These are phyloP conservation scores for Boletus semigastroideus DNA, from an alignment of 1,284 basidiomycete species.

Conservation along the genomic window DNA sequence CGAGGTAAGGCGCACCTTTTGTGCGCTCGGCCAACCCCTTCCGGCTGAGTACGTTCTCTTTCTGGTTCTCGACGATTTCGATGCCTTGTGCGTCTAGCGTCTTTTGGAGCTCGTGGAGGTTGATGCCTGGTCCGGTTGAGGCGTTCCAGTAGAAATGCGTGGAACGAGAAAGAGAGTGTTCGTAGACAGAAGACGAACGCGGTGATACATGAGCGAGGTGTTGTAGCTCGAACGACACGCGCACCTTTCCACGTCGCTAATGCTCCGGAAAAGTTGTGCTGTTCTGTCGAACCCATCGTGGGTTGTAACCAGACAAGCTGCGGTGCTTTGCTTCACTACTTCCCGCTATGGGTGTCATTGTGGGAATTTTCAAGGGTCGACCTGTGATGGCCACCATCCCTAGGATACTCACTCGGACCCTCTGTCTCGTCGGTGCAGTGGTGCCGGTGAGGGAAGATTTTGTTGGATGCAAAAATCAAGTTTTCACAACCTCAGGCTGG, in stretches of 20 bases:
- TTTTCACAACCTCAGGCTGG: too few species aligned
- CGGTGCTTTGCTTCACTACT: too few species aligned
- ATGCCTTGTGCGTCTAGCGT: constrained; percentile 87
- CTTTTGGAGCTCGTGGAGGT: constrained; percentile 89
- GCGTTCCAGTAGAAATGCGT: background rate
- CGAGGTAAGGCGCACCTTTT: constrained; percentile 56
- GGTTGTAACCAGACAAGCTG: too few species aligned
- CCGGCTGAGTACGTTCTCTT: constrained; percentile 91
- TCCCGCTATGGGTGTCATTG: too few species aligned
- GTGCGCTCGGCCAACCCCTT: constrained; percentile 93
- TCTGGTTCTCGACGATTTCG: constrained; percentile 96
- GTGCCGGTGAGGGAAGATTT: too few species aligned
- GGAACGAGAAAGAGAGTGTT: background rate
- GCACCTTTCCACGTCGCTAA: constrained; percentile 85
- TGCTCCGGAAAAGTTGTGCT: constrained; percentile 81
- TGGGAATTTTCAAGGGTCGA: too few species aligned
- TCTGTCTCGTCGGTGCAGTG: too few species aligned
- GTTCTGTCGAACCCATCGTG: constrained; percentile 44
- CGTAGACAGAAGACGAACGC: background rate
- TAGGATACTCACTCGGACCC: too few species aligned
- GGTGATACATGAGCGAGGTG: background rate
- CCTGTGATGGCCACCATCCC: too few species aligned
- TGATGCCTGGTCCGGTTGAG: constrained; percentile 61
- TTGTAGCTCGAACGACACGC: constrained; percentile 15
- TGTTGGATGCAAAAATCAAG: too few species aligned